phyloP scores from a whole-genome alignment of 495 filamentous ascomycete species.

The Podospora didyma region DNA sequence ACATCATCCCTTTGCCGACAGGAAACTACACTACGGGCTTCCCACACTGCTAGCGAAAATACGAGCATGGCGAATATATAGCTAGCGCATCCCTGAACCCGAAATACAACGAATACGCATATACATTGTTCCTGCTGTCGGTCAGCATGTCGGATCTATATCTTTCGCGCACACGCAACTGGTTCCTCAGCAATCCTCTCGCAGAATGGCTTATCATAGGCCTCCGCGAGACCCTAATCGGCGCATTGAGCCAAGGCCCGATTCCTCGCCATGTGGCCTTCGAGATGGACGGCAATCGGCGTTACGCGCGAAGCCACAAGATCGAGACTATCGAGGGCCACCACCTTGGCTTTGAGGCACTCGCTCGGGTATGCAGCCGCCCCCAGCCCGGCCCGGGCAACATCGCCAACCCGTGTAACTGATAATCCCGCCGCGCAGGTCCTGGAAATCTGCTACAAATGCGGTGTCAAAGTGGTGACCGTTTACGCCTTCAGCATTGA shows the following conservation, averaged over 20 bases:
- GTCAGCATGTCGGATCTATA: slow-evolving; percentile 51
- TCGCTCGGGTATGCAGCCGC: slow-evolving; percentile 61
- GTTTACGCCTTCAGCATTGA: slow-evolving; percentile 98
- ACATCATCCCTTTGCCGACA: no score
- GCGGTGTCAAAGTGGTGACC: slow-evolving; percentile 89
- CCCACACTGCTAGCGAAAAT: background rate
- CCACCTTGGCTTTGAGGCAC: slow-evolving; percentile 89
- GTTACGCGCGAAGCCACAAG: slow-evolving; percentile 82
- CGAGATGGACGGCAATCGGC: slow-evolving; percentile 96
- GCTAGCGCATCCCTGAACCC: background rate
- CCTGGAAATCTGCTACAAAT: slow-evolving; percentile 96
- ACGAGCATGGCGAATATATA: background rate
- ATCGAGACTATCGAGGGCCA: slow-evolving; percentile 99
- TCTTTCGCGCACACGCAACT: slow-evolving; percentile 72
- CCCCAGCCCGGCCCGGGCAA: background rate
- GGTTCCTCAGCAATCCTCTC: slow-evolving; percentile 85
- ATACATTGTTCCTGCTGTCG: background rate
- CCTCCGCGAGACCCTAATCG: slow-evolving; percentile 77
- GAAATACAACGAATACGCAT: background rate
- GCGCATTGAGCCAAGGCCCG: slow-evolving; percentile 81
- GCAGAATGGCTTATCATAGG: slow-evolving; percentile 74
- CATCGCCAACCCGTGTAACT: background rate
- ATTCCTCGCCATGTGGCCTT: slow-evolving; percentile 94
- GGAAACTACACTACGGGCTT: background rate
- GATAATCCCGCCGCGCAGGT: slow-evolving; percentile 53